phyloP scores from a whole-genome alignment of 2,329 filamentous ascomycete genomes.

The Aciculosporium take region DNA sequence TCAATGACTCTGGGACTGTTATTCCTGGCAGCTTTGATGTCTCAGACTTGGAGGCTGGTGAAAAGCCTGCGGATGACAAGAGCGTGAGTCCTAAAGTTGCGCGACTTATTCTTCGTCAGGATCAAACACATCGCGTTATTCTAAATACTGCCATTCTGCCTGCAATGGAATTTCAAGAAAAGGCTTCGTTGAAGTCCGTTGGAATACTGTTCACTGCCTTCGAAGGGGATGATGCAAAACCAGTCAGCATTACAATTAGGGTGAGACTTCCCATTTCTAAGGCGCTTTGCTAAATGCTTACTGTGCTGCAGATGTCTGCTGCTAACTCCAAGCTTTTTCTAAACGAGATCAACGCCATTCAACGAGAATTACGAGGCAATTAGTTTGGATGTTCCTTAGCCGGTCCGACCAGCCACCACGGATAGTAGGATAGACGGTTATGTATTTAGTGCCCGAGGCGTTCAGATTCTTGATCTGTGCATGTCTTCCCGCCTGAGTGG shows the following conservation, averaged over 20 bases:
- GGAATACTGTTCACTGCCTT: conserved; percentile 53
- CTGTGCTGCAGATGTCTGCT: conserved; percentile 33
- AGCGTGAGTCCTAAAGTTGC: conserved; percentile 32
- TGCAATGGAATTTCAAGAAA: conserved; percentile 65
- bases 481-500: too few species aligned
- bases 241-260: conserved; percentile 47
- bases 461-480: too few species aligned
- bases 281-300: neutral
- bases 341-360: conserved; percentile 33
- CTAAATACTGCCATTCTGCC: conserved; percentile 73
- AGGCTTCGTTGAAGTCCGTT: conserved; percentile 56
- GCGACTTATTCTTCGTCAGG: conserved; percentile 79
- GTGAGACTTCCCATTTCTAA: conserved; percentile 23
- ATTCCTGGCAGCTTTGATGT: conserved; percentile 41
- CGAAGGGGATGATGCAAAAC: conserved; percentile 38
- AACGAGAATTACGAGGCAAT: conserved; percentile 33
- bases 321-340: conserved; percentile 39
- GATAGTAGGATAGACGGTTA: too few species aligned
- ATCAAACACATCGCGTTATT: conserved; percentile 74
- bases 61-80: conserved; percentile 18
- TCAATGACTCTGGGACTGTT: conserved; percentile 36
- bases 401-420: too few species aligned
- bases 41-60: conserved; percentile 34
- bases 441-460: too few species aligned
- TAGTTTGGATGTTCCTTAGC: conserved; percentile 12